phyloP scores from a whole-genome alignment of 352 stramenopile species.

The Globisporangium polare region DNA sequence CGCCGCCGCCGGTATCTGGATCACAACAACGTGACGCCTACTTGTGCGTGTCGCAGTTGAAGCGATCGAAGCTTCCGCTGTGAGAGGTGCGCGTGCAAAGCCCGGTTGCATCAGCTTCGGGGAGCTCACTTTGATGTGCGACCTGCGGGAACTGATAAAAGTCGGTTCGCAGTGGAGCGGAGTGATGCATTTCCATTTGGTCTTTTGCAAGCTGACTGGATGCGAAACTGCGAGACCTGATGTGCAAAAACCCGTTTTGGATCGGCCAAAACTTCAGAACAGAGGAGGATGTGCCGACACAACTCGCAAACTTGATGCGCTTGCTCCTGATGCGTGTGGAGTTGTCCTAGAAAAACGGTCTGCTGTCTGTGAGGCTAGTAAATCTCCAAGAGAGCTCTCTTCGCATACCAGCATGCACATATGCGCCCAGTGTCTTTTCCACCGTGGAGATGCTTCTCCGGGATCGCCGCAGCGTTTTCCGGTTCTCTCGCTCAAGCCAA shows the following conservation, averaged over 20 bases:
- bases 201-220: not conserved
- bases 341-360: too few relatives aligned
- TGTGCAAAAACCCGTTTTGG: not conserved
- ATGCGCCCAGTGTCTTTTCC: too few relatives aligned
- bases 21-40: constrained; percentile 5
- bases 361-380: too few relatives aligned
- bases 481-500: not conserved
- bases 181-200: not conserved
- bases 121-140: not conserved
- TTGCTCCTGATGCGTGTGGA: not conserved
- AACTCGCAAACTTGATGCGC: not conserved
- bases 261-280: not conserved
- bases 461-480: too few relatives aligned
- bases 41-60: constrained; percentile 5
- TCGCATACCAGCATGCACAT: too few relatives aligned
- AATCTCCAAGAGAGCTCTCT: too few relatives aligned
- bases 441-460: too few relatives aligned
- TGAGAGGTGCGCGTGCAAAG: too few relatives aligned
- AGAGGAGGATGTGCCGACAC: not conserved
- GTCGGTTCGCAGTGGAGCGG: not conserved
- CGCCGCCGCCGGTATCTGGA: constrained; percentile 6
- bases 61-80: not conserved
- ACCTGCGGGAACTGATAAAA: not conserved
- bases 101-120: too few relatives aligned
- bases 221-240: constrained; percentile 1